phyloP scores from a whole-genome alignment of 371 early-diverging fungal species.

The Circinella minor region DNA sequence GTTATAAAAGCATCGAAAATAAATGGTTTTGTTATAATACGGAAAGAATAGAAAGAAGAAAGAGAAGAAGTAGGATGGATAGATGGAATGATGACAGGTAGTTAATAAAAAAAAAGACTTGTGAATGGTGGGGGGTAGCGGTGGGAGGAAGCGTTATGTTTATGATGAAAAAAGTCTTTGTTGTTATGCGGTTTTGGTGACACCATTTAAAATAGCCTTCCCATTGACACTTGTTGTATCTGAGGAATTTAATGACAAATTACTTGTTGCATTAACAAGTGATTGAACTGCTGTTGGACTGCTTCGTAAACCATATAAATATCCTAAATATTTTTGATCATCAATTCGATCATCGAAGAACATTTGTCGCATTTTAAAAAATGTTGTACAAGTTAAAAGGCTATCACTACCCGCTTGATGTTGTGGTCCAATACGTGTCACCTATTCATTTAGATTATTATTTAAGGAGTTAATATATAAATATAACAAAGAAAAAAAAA shows the following conservation, averaged over 20 bases:
- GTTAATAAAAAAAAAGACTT: no score
- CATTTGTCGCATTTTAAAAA: constrained; percentile 96
- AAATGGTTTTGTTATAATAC: no score
- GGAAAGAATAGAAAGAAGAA: no score
- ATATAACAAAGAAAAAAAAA: no score
- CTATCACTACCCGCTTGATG: constrained; percentile 99
- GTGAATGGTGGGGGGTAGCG: no score
- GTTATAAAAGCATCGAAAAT: no score
- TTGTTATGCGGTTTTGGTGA: constrained; percentile 7
- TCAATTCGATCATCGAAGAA: constrained; percentile 95
- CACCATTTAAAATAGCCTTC: constrained; percentile 14
- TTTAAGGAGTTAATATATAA: neutral
- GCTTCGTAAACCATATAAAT: constrained; percentile 61
- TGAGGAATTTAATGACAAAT: constrained; percentile 27
- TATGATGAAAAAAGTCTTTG: neutral
- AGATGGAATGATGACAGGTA: no score
- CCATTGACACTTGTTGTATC: constrained; percentile 17
- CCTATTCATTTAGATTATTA: constrained; percentile 35
- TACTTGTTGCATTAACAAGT: constrained; percentile 36
- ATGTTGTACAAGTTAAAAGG: constrained; percentile 93
- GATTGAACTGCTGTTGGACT: constrained; percentile 38
- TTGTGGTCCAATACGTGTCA: constrained; percentile 95
- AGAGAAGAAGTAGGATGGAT: no score
- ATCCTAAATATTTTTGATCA: constrained; percentile 87
- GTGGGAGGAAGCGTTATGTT: no score